Evolutionary conservation across 805 yeast genomes (phyloP).

Genomic region (Candida dendrica): DNA sequence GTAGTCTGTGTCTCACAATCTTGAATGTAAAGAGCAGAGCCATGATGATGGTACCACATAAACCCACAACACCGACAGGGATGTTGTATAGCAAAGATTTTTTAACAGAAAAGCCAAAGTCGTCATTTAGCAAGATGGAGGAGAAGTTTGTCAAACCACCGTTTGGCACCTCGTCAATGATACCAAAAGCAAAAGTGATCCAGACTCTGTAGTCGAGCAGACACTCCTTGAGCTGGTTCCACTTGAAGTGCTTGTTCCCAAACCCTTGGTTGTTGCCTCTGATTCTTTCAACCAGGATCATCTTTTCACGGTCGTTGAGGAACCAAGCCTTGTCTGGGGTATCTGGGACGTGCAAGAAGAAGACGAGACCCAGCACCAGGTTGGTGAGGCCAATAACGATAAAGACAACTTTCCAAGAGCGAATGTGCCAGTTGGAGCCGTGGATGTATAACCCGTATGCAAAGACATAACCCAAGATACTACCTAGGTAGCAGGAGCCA

Average conservation of each 20-base stretch:
- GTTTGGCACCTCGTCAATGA: slow-evolving; percentile 39
- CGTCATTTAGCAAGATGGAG: slow-evolving; percentile 20
- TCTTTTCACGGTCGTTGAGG: slow-evolving; percentile 37
- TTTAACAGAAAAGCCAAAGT: slow-evolving; percentile 17
- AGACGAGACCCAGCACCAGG: slow-evolving; percentile 38
- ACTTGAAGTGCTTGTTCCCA: slow-evolving; percentile 48
- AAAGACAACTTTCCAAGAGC: slow-evolving; percentile 56
- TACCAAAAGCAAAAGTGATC: slow-evolving; percentile 34
- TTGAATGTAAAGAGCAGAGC: slow-evolving; percentile 10
- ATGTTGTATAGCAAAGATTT: slow-evolving; percentile 27
- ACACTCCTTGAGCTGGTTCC: slow-evolving; percentile 46
- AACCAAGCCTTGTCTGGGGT: slow-evolving; percentile 45
- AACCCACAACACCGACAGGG: slow-evolving; percentile 29
- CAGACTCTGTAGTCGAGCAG: slow-evolving; percentile 42
- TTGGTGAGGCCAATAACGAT: slow-evolving; percentile 56
- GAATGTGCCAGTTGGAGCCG: slow-evolving; percentile 31
- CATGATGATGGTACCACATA: slow-evolving; percentile 21
- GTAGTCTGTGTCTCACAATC: slow-evolving; percentile 17
- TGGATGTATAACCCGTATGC: slow-evolving; percentile 45
- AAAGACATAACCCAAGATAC: slow-evolving; percentile 41
- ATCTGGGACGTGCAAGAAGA: slow-evolving; percentile 48
- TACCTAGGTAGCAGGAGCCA: slow-evolving; percentile 39
- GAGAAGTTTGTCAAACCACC: slow-evolving; percentile 35
- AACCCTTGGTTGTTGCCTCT: slow-evolving; percentile 51
- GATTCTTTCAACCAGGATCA: slow-evolving; percentile 43